A percentile compares a stretch with the other conserved stretches of the same genome.
Conservation (phyloP, 495 filamentous ascomycete species). For the Aspergillus biplanus region DNA sequence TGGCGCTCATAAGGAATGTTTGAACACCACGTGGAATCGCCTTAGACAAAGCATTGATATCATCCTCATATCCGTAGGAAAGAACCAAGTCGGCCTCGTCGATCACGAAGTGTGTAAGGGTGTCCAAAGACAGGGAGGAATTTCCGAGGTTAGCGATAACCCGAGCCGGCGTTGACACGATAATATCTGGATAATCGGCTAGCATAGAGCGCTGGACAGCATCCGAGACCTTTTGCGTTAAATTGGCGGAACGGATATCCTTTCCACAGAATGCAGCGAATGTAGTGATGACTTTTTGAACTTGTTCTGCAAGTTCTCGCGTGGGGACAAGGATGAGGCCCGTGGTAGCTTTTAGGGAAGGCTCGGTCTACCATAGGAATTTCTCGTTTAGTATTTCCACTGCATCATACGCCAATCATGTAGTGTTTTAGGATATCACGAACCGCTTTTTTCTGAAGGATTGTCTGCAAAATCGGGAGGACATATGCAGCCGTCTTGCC, state of each 20-base stretch:
- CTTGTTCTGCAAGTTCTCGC: slow-evolving; percentile 89
- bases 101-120: slow-evolving; percentile 79
- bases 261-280: slow-evolving; percentile 84
- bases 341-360: slow-evolving; percentile 53
- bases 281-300: slow-evolving; percentile 70
- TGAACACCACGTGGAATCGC: slow-evolving; percentile 83
- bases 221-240: slow-evolving; percentile 87
- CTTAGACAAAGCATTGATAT: slow-evolving; percentile 76
- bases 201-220: slow-evolving; percentile 82
- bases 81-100: slow-evolving; percentile 96
- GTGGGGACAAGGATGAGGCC: slow-evolving; percentile 92
- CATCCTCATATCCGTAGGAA: slow-evolving; percentile 91
- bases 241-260: slow-evolving; percentile 76
- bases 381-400: background rate
- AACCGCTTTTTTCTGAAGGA: slow-evolving; percentile 76
- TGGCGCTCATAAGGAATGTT: slow-evolving; percentile 91
- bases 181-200: slow-evolving; percentile 83
- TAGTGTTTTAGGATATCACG: slow-evolving; percentile 20
- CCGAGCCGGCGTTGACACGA: slow-evolving; percentile 85
- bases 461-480: slow-evolving; percentile 81
- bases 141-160: slow-evolving; percentile 71
- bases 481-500: slow-evolving; percentile 98
- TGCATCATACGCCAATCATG: too few relatives aligned
- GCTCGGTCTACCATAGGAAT: slow-evolving; percentile 32
- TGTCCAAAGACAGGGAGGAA: slow-evolving; percentile 67